Base-by-base conservation (phyloP, 176 grass and related monocot genomes). In the Chloris gayana region DNA sequence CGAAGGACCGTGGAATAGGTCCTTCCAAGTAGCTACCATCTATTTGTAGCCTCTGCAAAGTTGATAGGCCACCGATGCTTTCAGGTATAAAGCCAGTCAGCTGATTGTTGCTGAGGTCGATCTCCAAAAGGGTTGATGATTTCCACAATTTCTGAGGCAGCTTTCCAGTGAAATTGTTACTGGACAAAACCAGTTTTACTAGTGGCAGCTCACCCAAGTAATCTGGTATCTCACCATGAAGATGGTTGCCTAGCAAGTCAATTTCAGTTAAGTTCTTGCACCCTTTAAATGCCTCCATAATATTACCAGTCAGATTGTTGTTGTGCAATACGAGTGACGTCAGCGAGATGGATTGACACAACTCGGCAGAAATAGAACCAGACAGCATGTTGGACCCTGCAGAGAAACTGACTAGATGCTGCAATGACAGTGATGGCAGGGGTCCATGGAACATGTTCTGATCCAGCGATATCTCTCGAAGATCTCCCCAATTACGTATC, bases 21-120 rank as follows among this genome's bases (percentile, higher is more conserved):
- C 92, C 96, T 83, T 89, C 82, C 65, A 99, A 84, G 47, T 88
- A 87, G 69, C 95, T 99, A 38, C 89, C 86, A 62, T 99, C 90
- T 46, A 99, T 82, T 38, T 89, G 86, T 65, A 99, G 67, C 56
- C 90, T 95, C 79, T 91, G 86, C 77, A 99, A 83, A 26, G 77
- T 77, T 31, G 80, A 91, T 13, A 93, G 82, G 21, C 47, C 81
- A 78, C 90, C 87, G 21, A 99, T 79, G 80, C 82, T 89, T 64
- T 82, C 82, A 9, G 96, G 90, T 78, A 95, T 91, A n/a, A 53
- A 72, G 41, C 96, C 88, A 6, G 67, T 88, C 39, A 99, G 79
- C 80, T 78, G 75, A 83, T 99, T 99, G 75, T 84, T 84, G 90
- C 90, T 88, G 81, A 99, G 57, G 26, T 64, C 79, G 32, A 99